Evolutionary conservation across 2,329 filamentous ascomycete genomes (phyloP).

Genomic region (Penicillium griseofulvum): DNA sequence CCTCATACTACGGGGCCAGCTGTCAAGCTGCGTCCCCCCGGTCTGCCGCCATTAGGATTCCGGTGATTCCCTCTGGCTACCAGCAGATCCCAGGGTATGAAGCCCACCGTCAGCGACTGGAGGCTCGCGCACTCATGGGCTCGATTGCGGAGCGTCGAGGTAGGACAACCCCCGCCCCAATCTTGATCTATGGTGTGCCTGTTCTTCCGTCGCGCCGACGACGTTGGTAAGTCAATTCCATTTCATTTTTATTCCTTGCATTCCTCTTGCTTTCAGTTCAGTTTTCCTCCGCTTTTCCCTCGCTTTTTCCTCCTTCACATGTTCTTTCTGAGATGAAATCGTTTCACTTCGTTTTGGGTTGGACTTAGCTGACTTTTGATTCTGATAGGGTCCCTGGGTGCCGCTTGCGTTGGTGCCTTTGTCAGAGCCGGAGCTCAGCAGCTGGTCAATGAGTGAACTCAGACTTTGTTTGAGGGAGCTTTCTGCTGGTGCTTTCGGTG

Average conservation of each 20-base stretch:
- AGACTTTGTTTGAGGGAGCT: background rate
- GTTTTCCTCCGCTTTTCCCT: background rate
- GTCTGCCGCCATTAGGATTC: background rate
- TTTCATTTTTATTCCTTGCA: background rate
- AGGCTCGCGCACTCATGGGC: background rate
- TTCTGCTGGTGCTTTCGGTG: background rate
- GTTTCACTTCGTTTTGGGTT: background rate
- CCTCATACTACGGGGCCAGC: background rate
- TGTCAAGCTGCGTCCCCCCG: background rate
- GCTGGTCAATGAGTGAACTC: background rate
- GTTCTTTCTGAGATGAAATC: background rate
- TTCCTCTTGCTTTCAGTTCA: background rate
- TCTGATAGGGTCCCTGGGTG: background rate
- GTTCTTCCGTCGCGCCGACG: background rate
- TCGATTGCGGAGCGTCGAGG: conserved; percentile 3
- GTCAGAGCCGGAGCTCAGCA: background rate
- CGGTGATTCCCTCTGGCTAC: background rate
- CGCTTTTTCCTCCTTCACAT: background rate
- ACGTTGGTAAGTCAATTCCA: background rate
- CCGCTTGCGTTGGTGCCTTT: background rate
- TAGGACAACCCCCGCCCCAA: background rate
- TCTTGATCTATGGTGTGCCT: background rate
- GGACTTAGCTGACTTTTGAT: background rate
- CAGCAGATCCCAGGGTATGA: conserved; percentile 3
- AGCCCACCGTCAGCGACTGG: background rate